Evolutionary conservation across 768 basidiomycete species (phyloP).

Genomic region (Mycena rebaudengoi): DNA sequence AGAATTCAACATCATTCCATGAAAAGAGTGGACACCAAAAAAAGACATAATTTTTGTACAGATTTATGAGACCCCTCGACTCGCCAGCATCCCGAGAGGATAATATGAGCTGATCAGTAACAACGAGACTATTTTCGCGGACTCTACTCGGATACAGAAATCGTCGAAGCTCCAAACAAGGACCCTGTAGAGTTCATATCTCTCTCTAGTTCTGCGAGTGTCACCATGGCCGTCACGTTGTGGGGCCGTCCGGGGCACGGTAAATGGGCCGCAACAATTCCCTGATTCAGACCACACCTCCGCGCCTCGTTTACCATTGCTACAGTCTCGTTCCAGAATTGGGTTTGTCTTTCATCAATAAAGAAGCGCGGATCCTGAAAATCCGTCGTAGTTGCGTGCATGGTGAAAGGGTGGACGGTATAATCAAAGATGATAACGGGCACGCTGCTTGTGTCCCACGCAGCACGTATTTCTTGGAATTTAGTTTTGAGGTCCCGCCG

Average conservation of each 20-base stretch:
- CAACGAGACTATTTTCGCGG: background rate
- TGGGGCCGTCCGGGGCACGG: background rate
- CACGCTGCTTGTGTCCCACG: background rate
- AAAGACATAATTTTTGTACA: too few species aligned
- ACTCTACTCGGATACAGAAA: background rate
- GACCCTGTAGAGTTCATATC: background rate
- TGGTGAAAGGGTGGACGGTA: background rate
- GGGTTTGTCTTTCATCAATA: background rate
- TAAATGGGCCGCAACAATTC: background rate
- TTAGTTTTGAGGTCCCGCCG: background rate
- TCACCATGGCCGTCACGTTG: background rate
- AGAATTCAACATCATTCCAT: too few species aligned
- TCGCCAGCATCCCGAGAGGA: too few species aligned
- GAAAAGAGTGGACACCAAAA: too few species aligned
- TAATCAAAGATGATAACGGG: conserved; percentile 9
- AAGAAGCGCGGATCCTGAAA: background rate
- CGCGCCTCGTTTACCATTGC: conserved; percentile 3
- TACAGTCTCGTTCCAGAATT: conserved; percentile 13
- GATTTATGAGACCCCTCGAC: too few species aligned
- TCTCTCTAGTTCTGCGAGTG: background rate
- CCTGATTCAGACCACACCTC: background rate
- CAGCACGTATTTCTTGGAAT: background rate
- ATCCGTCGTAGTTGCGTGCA: background rate
- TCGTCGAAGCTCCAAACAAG: background rate
- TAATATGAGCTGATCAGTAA: too few species aligned